These are phyloP conservation scores for Penicillium corylophilum DNA, from an alignment of 2,329 filamentous ascomycete species.

Conservation along the genomic window DNA sequence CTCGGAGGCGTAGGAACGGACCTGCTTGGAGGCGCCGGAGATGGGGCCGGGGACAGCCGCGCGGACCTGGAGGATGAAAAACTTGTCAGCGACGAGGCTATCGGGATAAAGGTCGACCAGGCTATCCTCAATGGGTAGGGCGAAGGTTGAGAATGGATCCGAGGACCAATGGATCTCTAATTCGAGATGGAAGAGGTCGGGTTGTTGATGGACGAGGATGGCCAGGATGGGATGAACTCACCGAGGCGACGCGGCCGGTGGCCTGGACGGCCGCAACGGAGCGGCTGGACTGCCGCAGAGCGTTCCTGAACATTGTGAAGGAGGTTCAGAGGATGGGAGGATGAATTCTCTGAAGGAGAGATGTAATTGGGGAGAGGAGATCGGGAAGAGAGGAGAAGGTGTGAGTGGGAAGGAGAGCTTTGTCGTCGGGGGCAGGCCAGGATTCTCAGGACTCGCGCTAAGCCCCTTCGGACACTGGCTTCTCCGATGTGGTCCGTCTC, in stretches of 20 bases:
- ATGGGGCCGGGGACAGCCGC: conserved; percentile 76
- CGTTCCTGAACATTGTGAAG: conserved; percentile 91
- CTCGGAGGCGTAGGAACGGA: conserved; percentile 86
- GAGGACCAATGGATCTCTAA: conserved; percentile 32
- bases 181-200: conserved; percentile 33
- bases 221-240: conserved; percentile 67
- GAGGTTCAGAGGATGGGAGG: conserved; percentile 45
- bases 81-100: conserved; percentile 52
- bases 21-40: conserved; percentile 68
- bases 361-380: conserved; percentile 42
- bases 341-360: conserved; percentile 42
- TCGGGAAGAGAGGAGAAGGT: conserved; percentile 39
- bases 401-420: conserved; percentile 45
- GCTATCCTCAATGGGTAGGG: conserved; percentile 21
- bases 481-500: conserved; percentile 42
- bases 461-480: conserved; percentile 39
- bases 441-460: conserved; percentile 43
- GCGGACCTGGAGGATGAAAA: conserved; percentile 67
- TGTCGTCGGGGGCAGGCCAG: conserved; percentile 40
- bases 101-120: conserved; percentile 29
- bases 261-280: conserved; percentile 92
- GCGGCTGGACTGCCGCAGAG: conserved; percentile 94
- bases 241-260: conserved; percentile 84
- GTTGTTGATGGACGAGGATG: conserved; percentile 37
- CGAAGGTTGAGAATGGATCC: conserved; percentile 24